Evolutionary conservation across 306 rosid species (phyloP), one percentile per base, ranked within the genome.

Genomic region (Benincasa hispida): DNA sequence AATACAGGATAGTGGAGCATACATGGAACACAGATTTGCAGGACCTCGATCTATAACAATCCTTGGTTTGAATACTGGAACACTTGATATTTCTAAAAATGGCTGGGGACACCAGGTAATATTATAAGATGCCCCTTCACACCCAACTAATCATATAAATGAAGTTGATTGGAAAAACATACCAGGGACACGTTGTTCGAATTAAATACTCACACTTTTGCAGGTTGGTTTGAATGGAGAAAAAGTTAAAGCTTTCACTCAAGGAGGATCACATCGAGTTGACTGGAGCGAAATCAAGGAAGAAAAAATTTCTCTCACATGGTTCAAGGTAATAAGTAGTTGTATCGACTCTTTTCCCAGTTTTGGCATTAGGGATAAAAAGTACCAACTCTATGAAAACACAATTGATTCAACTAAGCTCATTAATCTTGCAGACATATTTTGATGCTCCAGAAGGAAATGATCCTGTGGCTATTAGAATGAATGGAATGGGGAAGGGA

Each of bases 1-100:
- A 60, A 75, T 76, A 68, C 79, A 94, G 97, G 97, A 95, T 77
- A 90, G 98, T 50, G 99, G 98, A 85, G 90, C 98, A 39, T 95
- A 95, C 87, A 89, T 95, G 99, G 99, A n/a, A n/a, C n/a, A n/a
- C n/a, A n/a, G n/a, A n/a, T n/a, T n/a, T n/a, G n/a, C n/a, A n/a
- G n/a, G n/a, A n/a, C n/a, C n/a, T n/a, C n/a, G n/a, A n/a, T n/a
- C n/a, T n/a, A n/a, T n/a, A n/a, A n/a, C n/a, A n/a, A n/a, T n/a
- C n/a, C n/a, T 87, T 5, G 91, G 91, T 68, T 86, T 94, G 82
- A 91, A 78, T 82, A 79, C 81, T 0, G 92, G 97, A 72, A 85
- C 85, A 32, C 48, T 87, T 5, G 95, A 91, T 51, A 65, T 91
- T 41, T 77, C 88, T 7, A 1, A 0, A 14, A 87, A 87, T 32